Evolutionary conservation across 108 stramenopile species (phyloP).

Genomic region (Bacterosira constricta): DNA sequence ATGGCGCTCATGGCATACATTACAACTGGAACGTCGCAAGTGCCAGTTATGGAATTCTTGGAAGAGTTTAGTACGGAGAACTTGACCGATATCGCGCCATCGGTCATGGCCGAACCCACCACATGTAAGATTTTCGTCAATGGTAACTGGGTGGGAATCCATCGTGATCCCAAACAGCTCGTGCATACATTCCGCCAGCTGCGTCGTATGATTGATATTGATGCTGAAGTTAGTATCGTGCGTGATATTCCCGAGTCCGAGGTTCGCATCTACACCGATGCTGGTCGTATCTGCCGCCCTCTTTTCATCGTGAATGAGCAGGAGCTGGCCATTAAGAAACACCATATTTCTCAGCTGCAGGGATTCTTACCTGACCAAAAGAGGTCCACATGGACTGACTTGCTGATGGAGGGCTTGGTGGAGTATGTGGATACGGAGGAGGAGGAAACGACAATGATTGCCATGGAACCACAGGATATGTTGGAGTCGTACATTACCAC

Average conservation of each 20-base stretch:
- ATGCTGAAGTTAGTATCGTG: slow-evolving; percentile 96
- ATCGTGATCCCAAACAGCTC: slow-evolving; percentile 91
- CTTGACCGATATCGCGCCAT: slow-evolving; percentile 88
- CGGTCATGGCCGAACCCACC: slow-evolving; percentile 91
- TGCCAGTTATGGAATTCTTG: slow-evolving; percentile 93
- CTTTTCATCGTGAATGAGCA: slow-evolving; percentile 93
- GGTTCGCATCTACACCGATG: slow-evolving; percentile 98
- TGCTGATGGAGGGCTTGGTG: slow-evolving; percentile 93
- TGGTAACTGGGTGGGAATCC: slow-evolving; percentile 98
- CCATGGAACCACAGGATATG: slow-evolving; percentile 96
- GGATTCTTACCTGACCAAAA: slow-evolving; percentile 73
- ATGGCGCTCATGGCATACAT: slow-evolving; percentile 96
- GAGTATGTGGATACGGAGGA: slow-evolving; percentile 99
- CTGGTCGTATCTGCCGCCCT: slow-evolving; percentile 98
- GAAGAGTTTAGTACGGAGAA: slow-evolving; percentile 96
- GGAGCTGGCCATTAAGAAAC: slow-evolving; percentile 83
- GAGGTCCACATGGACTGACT: slow-evolving; percentile 86
- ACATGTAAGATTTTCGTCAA: slow-evolving; percentile 99
- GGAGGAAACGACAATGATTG: slow-evolving; percentile 99
- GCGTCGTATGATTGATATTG: slow-evolving; percentile 94
- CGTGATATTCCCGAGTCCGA: slow-evolving; percentile 94
- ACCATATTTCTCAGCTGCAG: slow-evolving; percentile 82
- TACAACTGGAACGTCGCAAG: slow-evolving; percentile 90
- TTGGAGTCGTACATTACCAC: slow-evolving; percentile 90
- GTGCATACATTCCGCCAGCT: slow-evolving; percentile 91